Evolutionary conservation across 805 yeast species (phyloP).

Genomic region (Pichia nanzhaoensis): DNA sequence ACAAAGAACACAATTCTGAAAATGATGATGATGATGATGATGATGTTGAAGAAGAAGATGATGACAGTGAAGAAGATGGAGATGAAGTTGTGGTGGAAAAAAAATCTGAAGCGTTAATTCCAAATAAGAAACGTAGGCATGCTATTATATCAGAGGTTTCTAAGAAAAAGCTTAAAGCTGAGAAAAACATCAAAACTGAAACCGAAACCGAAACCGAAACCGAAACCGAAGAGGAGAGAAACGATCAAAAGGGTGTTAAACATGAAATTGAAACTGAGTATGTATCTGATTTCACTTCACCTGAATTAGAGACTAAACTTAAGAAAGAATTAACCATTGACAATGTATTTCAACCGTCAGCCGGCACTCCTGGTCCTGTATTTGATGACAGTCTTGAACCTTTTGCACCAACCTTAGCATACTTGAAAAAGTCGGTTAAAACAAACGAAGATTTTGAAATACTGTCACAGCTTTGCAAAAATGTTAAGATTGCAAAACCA

Average conservation of each 20-base stretch:
- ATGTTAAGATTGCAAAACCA: conserved; percentile 13
- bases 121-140: background rate
- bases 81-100: conserved; percentile 19
- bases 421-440: conserved; percentile 47
- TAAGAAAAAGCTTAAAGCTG: background rate
- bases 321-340: conserved; percentile 17
- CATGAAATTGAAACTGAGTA: conserved; percentile 20
- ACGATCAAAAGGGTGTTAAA: conserved; percentile 16
- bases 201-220: conserved; percentile 1
- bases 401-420: conserved; percentile 38
- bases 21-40: conserved; percentile 21
- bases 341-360: conserved; percentile 43
- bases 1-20: conserved; percentile 24
- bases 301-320: conserved; percentile 17
- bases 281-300: conserved; percentile 22
- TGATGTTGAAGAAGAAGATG: background rate
- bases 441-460: conserved; percentile 70
- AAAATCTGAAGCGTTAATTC: conserved; percentile 17
- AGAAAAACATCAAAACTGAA: background rate
- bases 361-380: conserved; percentile 49
- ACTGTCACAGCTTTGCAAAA: conserved; percentile 39
- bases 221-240: background rate
- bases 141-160: background rate
- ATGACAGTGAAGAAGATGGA: conserved; percentile 10
- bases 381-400: conserved; percentile 36